These are phyloP conservation scores for Trichoderma orchidacearum DNA, from an alignment of 495 filamentous ascomycete genomes.

Conservation along the genomic window DNA sequence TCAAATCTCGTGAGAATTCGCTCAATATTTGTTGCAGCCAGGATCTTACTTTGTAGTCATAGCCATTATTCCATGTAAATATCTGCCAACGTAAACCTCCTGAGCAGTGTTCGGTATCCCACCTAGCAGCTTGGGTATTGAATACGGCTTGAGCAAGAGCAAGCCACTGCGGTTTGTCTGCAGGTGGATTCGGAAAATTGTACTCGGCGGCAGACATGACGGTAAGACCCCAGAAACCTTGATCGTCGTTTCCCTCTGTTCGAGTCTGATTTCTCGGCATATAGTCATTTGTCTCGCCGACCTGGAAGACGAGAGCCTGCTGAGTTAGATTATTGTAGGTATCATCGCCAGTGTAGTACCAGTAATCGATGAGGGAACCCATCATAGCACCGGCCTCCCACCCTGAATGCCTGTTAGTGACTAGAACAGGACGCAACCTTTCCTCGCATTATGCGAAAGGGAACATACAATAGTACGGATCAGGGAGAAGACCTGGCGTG, in stretches of 20 bases:
- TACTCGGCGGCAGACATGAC: conserved; percentile 53
- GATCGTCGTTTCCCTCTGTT: conserved; percentile 54
- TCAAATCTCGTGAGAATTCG: background rate
- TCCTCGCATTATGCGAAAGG: background rate
- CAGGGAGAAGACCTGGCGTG: conserved; percentile 23
- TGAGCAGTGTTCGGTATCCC: conserved; percentile 52
- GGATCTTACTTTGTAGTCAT: conserved; percentile 33
- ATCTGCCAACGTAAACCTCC: conserved; percentile 82
- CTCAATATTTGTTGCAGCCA: background rate
- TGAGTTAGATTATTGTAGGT: conserved; percentile 43
- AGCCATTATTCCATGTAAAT: conserved; percentile 63
- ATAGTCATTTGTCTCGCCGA: conserved; percentile 43
- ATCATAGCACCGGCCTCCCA: conserved; percentile 69
- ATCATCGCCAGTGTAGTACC: conserved; percentile 47
- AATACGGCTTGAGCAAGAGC: conserved; percentile 68
- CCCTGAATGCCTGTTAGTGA: conserved; percentile 42
- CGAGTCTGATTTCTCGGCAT: conserved; percentile 51
- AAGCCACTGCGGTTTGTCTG: conserved; percentile 54
- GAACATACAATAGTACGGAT: conserved; percentile 28
- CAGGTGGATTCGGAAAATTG: conserved; percentile 45
- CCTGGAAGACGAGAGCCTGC: conserved; percentile 46
- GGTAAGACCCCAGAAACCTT: conserved; percentile 54
- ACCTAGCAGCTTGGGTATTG: conserved; percentile 56
- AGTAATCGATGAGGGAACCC: conserved; percentile 52
- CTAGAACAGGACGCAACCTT: background rate